These are phyloP conservation scores for Chlamydomonas urium DNA, from an alignment of 139 green algal genomes.

Conservation along the genomic window DNA sequence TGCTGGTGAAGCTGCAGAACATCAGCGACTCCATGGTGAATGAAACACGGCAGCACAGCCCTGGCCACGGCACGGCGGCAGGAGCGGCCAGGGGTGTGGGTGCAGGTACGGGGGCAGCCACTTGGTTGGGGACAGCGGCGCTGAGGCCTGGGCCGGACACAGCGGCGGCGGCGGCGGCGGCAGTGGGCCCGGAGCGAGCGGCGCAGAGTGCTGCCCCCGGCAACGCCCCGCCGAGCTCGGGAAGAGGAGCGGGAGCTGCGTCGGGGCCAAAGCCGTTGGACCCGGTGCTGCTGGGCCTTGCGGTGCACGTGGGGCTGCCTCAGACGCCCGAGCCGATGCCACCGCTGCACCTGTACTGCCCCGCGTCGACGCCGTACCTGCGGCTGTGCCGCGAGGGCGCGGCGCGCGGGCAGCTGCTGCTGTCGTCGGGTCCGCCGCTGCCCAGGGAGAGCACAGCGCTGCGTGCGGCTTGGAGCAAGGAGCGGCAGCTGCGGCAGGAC, in stretches of 20 bases:
- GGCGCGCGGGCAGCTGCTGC: slow-evolving; percentile 25
- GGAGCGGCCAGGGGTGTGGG: too few species aligned
- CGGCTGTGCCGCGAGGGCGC: slow-evolving; percentile 24
- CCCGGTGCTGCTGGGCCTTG: neutral
- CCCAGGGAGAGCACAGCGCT: slow-evolving; percentile 13
- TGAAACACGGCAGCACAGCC: too few species aligned
- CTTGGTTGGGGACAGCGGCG: too few species aligned
- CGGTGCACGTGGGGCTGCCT: slow-evolving; percentile 23
- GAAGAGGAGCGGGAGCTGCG: too few species aligned
- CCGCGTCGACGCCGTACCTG: slow-evolving; percentile 25
- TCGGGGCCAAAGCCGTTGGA: too few species aligned
- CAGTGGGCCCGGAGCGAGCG: neutral
- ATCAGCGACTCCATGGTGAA: too few species aligned
- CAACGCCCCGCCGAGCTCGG: too few species aligned
- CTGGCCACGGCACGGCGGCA: too few species aligned
- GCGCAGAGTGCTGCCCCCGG: neutral
- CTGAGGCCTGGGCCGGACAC: neutral
- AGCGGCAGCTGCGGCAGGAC: neutral
- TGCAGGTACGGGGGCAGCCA: too few species aligned
- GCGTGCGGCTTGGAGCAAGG: slow-evolving; percentile 21
- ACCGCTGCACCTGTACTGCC: neutral
- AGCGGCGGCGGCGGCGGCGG: neutral
- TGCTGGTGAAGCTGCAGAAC: neutral
- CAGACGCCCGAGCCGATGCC: slow-evolving; percentile 22
- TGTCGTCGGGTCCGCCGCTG: slow-evolving; percentile 18